Evolutionary conservation across 345 rosid genomes (phyloP), one percentile per base, ranked within the genome.

Genomic region (Sisymbrium altissimum): DNA sequence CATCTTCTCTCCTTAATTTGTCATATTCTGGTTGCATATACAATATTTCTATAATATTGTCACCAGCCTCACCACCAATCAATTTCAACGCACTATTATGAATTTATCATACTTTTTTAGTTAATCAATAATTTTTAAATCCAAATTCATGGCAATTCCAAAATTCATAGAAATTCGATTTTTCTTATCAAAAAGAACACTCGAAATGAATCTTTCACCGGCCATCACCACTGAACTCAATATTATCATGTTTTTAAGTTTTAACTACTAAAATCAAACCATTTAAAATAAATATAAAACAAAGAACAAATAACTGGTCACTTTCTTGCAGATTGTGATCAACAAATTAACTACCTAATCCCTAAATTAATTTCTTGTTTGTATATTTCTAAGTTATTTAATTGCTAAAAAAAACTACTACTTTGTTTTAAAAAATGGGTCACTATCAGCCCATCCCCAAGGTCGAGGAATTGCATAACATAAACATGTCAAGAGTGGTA

Each of bases 281-380:
- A n/a, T n/a, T n/a, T n/a, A n/a, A n/a, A n/a, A 12, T 2, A 55
- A 29, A 11, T 40, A 39, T 27, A 19, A 55, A 41, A 9, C 0
- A 52, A 55, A 55, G 64, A 68, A 19, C 11, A 54, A 53, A 40
- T 12, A 68, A 9, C 4, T 44, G 27, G 36, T 48, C 56, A 57
- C 55, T 68, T n/a, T 68, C 73, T 55, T 29, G 64, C 32, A 55
- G 44, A 32, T 70, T 44, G 33, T 70, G 45, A 57, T 70, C 25
- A 46, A 70, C 58, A 23, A 70, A 44, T 23, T 32, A 43, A 44
- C 35, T 32, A 43, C 36, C 66, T 45, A 58, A 45, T 46, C 58
- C 5, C 44, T 46, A 46, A 35, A 59, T 46, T 21, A 44, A 33
- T 5, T 14, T 19, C 7, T 4, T 18, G 8, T 30, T 43, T 32